Evolutionary conservation across 805 yeast genomes (phyloP).

Genomic region (Ogataea ramenticola): DNA sequence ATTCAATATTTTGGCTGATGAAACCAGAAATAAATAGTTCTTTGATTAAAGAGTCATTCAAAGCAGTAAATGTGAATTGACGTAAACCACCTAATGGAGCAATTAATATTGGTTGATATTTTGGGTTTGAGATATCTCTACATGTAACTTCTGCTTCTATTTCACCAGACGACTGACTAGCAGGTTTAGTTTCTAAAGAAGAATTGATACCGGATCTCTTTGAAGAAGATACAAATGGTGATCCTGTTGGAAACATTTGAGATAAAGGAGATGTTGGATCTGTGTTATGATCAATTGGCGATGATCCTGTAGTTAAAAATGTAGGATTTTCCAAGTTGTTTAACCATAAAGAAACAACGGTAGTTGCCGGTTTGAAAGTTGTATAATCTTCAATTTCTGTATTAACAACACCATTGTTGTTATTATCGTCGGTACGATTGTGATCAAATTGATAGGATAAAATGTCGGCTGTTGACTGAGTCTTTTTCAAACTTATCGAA

Average conservation of each 20-base stretch:
- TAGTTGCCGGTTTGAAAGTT: slow-evolving; percentile 23
- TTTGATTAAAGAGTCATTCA: slow-evolving; percentile 14
- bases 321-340: slow-evolving; percentile 19
- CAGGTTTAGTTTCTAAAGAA: neutral
- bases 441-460: neutral
- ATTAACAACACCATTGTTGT: neutral
- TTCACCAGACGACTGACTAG: slow-evolving; percentile 6
- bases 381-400: neutral
- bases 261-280: neutral
- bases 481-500: slow-evolving; percentile 10
- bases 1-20: neutral
- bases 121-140: neutral
- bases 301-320: neutral
- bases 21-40: slow-evolving; percentile 8
- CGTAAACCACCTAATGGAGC: slow-evolving; percentile 37
- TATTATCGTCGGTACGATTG: neutral
- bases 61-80: slow-evolving; percentile 26
- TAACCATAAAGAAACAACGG: slow-evolving; percentile 21
- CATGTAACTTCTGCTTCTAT: slow-evolving; percentile 10
- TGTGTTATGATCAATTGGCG: neutral
- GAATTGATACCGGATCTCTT: neutral
- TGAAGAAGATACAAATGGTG: neutral
- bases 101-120: slow-evolving; percentile 22
- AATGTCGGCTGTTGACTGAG: slow-evolving; percentile 11
- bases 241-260: neutral